A percentile compares a stretch with the other conserved stretches of the same genome.
Evolutionary conservation across 164 flowering plant species (phyloP).

Genomic region (Nelumbo lutea): DNA sequence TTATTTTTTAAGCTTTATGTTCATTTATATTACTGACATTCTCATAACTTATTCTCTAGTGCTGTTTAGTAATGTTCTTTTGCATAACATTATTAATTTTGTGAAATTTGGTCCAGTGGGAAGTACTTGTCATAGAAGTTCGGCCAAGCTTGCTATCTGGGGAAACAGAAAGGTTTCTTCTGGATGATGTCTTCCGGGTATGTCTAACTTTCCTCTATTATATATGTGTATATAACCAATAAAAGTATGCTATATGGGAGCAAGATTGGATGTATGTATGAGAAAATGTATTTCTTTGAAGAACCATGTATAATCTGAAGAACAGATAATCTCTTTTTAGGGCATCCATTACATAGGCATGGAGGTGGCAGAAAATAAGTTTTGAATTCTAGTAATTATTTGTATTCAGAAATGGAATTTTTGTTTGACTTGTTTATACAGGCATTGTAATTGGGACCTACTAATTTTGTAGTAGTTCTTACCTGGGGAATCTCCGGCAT

Average conservation of each 20-base stretch:
- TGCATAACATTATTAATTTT: not conserved
- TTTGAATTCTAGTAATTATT: too few species aligned
- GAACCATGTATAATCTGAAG: too few species aligned
- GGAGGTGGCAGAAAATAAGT: too few species aligned
- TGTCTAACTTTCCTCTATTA: not conserved
- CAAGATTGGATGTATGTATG: not conserved
- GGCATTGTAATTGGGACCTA: too few species aligned
- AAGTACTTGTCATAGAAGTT: constrained; percentile 62
- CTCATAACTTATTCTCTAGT: not conserved
- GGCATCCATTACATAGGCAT: too few species aligned
- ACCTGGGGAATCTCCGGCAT: too few species aligned
- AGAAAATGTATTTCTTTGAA: too few species aligned
- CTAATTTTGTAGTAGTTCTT: too few species aligned
- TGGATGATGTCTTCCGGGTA: constrained; percentile 72
- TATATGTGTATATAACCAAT: not conserved
- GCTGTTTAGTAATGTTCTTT: not conserved
- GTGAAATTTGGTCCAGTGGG: constrained; percentile 44
- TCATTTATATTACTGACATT: not conserved
- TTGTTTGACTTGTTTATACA: too few species aligned
- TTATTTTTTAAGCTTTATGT: not conserved
- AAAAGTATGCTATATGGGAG: not conserved
- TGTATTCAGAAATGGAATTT: too few species aligned
- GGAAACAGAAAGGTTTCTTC: constrained; percentile 60
- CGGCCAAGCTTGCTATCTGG: constrained; percentile 80
- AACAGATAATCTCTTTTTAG: too few species aligned